Conservation (phyloP, 163 green algal genomes). For the Prototheca wickerhamii region DNA sequence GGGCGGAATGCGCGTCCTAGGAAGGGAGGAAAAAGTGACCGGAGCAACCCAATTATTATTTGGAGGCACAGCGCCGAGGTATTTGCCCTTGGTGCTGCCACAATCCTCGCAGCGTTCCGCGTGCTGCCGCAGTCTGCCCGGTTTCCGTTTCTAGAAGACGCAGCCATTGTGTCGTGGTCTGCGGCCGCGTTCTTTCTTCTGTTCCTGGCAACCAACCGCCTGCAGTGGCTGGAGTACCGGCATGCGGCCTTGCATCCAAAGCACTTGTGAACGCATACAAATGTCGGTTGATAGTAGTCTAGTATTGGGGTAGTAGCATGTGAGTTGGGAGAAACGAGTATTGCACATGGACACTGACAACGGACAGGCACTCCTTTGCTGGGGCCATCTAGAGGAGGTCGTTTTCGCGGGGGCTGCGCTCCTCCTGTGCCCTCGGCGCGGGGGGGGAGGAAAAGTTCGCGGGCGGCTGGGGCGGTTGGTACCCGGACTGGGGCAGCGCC, state of each 20-base stretch:
- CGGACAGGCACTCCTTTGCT: too few relatives aligned
- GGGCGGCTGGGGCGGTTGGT: neutral
- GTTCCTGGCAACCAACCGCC: conserved; percentile 4
- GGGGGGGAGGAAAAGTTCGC: neutral
- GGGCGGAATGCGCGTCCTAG: too few relatives aligned
- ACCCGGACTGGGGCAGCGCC: neutral
- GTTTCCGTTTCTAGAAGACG: neutral
- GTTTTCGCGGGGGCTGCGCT: too few relatives aligned
- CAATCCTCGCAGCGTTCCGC: neutral
- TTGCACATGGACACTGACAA: too few relatives aligned
- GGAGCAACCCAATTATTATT: too few relatives aligned
- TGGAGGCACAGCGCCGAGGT: too few relatives aligned
- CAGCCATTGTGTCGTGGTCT: neutral
- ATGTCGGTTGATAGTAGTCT: neutral
- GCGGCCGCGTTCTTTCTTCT: neutral
- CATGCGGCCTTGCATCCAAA: conserved; percentile 1
- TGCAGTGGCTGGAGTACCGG: conserved; percentile 4
- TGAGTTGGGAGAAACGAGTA: too few relatives aligned
- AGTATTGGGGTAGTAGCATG: neutral
- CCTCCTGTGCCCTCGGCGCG: neutral
- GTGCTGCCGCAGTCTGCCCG: neutral
- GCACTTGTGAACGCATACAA: neutral
- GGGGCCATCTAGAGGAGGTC: neutral
- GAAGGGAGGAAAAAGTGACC: too few relatives aligned
- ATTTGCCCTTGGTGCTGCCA: neutral